Base-by-base conservation (phyloP, 2,329 filamentous ascomycete genomes). In the Colletotrichum agaves region DNA sequence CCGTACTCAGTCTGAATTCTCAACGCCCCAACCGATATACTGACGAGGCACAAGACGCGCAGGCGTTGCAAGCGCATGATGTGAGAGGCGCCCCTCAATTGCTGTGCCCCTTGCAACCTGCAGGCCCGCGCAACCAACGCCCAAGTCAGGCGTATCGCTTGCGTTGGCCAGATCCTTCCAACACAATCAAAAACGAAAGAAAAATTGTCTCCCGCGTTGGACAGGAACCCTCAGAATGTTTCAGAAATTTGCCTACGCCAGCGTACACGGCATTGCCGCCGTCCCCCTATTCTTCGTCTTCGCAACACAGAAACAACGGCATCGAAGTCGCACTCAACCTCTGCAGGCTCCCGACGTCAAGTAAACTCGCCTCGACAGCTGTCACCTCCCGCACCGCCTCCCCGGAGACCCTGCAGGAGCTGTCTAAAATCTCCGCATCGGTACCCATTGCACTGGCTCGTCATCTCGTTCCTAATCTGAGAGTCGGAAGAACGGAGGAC, bases 281-380 rank as follows among this genome's bases (percentile, higher is more conserved):
- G 41, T 6, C 23, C 23, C 3, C 23, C 5, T 6, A 6, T 6
- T 27, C 23, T 27, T 27, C 23, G 4, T 27, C 47, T 17, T 50
- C 19, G 47, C 23, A 19, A 15, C 39, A 55, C 37, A 23, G 58
- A 21, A 47, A 33, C 43, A 57, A 35, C 57, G 37, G 43, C 17
- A 7, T 33, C 47, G 27, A 46, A 41, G 41, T 43, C 11, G 49
- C 39, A 55, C 49, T 7, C 21, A n/a, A 27, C 27, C 6, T 56
- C 49, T 66, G 63, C 58, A 56, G 58, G 49, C 35, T 27, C 39
- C 63, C 59, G 63, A 66, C 63, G 63, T 66, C 59, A 63, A 66
- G n/a, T n/a, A 56, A 35, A 17, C 59, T 56, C 35, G 46, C 23
- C 23, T 19, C 49, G 49, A 66, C 59, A 66, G 63, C 63, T 50